Conservation (phyloP, 1,139 yeast species). For the Pneumocystis oryctolagi region DNA sequence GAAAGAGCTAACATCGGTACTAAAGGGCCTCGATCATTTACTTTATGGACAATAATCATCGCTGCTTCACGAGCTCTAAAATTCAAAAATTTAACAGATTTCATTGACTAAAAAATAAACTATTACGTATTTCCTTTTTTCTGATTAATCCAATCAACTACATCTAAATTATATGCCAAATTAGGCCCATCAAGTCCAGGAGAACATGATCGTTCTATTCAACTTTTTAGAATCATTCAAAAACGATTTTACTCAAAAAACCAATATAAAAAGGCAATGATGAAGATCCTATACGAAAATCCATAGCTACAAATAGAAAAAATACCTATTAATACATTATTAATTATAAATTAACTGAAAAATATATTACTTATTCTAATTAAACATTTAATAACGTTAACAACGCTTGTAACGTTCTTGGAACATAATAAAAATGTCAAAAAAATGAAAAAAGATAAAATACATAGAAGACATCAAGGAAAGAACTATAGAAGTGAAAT, state of each 20-base stretch:
- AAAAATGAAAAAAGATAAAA: too few species aligned
- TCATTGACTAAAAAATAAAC: slow-evolving; percentile 13
- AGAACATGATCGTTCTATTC: slow-evolving; percentile 68
- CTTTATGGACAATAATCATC: slow-evolving; percentile 66
- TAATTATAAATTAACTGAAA: not conserved
- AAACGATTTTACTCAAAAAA: not conserved
- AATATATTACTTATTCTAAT: too few species aligned
- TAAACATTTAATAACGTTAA: too few species aligned
- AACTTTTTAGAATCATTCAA: slow-evolving; percentile 6
- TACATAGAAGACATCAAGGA: too few species aligned
- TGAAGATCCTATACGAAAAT: not conserved
- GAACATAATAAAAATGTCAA: too few species aligned
- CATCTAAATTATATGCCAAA: slow-evolving; percentile 72
- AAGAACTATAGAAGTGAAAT: too few species aligned
- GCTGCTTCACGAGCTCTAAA: slow-evolving; percentile 76
- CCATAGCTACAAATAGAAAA: not conserved
- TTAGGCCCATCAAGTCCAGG: slow-evolving; percentile 78
- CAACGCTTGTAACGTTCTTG: too few species aligned
- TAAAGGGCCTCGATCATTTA: slow-evolving; percentile 72
- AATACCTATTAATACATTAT: not conserved
- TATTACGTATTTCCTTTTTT: slow-evolving; percentile 57
- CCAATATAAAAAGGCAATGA: not conserved
- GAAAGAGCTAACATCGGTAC: slow-evolving; percentile 47
- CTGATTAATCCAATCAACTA: slow-evolving; percentile 82
- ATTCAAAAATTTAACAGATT: not conserved